Percentiles rank a stretch among this genome's conserved stretches.
Evolutionary conservation across 768 basidiomycete species (phyloP).

Genomic region (Suillus placidus): DNA sequence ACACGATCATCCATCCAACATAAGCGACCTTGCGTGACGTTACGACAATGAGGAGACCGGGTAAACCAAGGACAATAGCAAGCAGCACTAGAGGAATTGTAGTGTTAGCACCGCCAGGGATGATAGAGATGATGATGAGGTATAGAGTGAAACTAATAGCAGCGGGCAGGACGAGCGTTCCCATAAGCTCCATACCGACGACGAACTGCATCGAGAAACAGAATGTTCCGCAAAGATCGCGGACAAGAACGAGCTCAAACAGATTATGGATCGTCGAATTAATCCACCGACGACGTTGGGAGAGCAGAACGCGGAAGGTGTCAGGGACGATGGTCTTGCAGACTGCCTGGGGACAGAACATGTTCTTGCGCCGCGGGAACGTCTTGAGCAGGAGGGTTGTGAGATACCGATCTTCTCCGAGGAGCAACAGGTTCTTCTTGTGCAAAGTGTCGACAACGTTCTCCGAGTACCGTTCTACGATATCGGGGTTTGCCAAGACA

Average conservation of each 20-base stretch:
- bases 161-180: slow-evolving; percentile 94
- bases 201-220: slow-evolving; percentile 99
- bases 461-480: slow-evolving; percentile 98
- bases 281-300: slow-evolving; percentile 98
- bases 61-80: slow-evolving; percentile 93
- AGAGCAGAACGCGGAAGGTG: slow-evolving; percentile 89
- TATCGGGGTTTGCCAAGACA: slow-evolving; percentile 96
- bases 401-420: slow-evolving; percentile 99
- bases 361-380: slow-evolving; percentile 99
- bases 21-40: slow-evolving; percentile 94
- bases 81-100: slow-evolving; percentile 92
- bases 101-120: slow-evolving; percentile 76
- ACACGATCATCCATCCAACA: slow-evolving; percentile 96
- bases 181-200: slow-evolving; percentile 96
- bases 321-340: slow-evolving; percentile 99
- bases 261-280: slow-evolving; percentile 99
- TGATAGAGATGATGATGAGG: slow-evolving; percentile 84
- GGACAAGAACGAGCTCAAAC: slow-evolving; percentile 90
- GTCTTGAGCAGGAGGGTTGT: slow-evolving; percentile 98
- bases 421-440: slow-evolving; percentile 97
- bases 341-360: slow-evolving; percentile 98
- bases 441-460: slow-evolving; percentile 99
- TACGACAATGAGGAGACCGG: slow-evolving; percentile 93
- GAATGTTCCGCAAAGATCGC: slow-evolving; percentile 99
- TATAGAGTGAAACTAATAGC: slow-evolving; percentile 97